Evolutionary conservation across 2,329 filamentous ascomycete genomes (phyloP), one percentile per base, ranked within the genome.

Genomic region (Calonectria ilicicola): DNA sequence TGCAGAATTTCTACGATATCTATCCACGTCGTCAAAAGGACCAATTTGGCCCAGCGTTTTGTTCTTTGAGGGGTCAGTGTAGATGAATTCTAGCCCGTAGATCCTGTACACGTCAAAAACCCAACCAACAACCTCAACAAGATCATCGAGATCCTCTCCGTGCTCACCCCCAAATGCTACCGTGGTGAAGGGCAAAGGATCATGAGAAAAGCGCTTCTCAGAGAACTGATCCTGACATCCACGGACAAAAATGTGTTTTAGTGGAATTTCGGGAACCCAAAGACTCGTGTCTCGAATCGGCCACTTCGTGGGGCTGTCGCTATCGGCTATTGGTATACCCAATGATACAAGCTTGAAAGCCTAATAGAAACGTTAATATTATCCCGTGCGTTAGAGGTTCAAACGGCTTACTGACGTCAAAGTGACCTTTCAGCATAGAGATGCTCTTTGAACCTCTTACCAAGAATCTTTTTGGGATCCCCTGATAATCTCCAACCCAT

Each of bases 401-500:
- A 17, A 26, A 23, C 17, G 2, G 10, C 40, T 9, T 10, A 60
- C 65, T 60, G 3, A 69, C 72, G n/a, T 74, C 69, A 47, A 74
- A 72, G 10, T 69, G 62, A 1, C 62, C 69, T 35, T 69, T 74
- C n/a, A 72, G 26, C 4, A 40, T 51, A 3, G 70, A 47, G 1
- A 74, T 56, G 15, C 12, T 42, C 12, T 72, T 27, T 17, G 60
- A 27, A 10, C 27, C 32, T 6, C 56, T n/a, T 12, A 29, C 15
- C 14, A 75, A 49, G 32, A 64, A 29, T 64, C 74, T 69, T 35
- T 49, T 51, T 1, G 74, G 74, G 7, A 40, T 1, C 0, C 29
- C 9, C 2, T 46, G 53, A 17, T 72, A 8, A 19, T 74, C 72
- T 1, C 72, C 74, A 1, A 47, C 40, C 74, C 74, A 75, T 5